These are phyloP conservation scores for Aspergillus latus DNA, from an alignment of 2,329 filamentous ascomycete genomes.

Conservation along the genomic window DNA sequence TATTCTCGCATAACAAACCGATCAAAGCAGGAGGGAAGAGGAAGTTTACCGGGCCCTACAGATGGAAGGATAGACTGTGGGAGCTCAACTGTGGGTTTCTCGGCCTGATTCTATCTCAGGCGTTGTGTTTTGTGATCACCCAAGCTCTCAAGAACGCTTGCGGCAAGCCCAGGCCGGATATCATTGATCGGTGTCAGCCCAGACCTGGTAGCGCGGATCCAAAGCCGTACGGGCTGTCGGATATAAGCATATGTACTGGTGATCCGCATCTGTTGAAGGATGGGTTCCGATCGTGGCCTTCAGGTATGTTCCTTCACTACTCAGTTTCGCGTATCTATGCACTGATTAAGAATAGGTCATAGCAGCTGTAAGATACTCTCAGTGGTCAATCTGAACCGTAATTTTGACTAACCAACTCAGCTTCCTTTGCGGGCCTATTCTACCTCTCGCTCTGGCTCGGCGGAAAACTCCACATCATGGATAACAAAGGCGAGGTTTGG, in stretches of 20 bases:
- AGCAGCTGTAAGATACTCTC: slow-evolving; percentile 22
- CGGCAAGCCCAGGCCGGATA: slow-evolving; percentile 59
- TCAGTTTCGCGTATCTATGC: neutral
- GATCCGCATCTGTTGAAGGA: slow-evolving; percentile 56
- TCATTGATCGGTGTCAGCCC: slow-evolving; percentile 57
- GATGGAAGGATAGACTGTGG: slow-evolving; percentile 59
- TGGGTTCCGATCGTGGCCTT: slow-evolving; percentile 60
- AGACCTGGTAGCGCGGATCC: slow-evolving; percentile 36
- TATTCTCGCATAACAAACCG: slow-evolving; percentile 54
- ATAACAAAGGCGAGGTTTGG: slow-evolving; percentile 62
- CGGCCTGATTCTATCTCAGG: slow-evolving; percentile 56
- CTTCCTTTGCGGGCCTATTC: slow-evolving; percentile 59
- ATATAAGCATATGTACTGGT: slow-evolving; percentile 52
- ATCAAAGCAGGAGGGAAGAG: slow-evolving; percentile 38
- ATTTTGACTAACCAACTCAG: slow-evolving; percentile 33
- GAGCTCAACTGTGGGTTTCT: slow-evolving; percentile 62
- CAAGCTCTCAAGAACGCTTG: slow-evolving; percentile 59
- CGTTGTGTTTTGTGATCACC: slow-evolving; percentile 58
- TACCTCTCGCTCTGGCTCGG: slow-evolving; percentile 60
- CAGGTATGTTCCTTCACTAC: slow-evolving; percentile 38
- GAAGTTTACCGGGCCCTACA: slow-evolving; percentile 48
- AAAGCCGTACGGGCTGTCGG: slow-evolving; percentile 44
- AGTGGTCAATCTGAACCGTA: neutral
- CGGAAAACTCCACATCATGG: slow-evolving; percentile 60
- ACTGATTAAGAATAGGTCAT: slow-evolving; percentile 25